phyloP scores from a whole-genome alignment of 1,139 yeast species.

The Suhomyces choctaworum region DNA sequence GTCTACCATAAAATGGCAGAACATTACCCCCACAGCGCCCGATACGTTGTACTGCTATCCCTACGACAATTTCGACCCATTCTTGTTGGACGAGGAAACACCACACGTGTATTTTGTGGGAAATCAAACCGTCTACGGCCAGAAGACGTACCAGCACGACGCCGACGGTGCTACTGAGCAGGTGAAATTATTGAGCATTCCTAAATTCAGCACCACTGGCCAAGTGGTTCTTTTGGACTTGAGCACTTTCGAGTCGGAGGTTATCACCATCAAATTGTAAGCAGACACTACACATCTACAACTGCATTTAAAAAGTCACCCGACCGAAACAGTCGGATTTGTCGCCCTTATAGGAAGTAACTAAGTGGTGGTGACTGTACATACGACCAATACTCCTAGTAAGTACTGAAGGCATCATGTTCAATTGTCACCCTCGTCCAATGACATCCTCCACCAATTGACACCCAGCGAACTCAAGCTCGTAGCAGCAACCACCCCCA shows the following conservation, averaged over 20 bases:
- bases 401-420: too few relatives aligned
- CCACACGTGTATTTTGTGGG: constrained; percentile 91
- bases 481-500: too few relatives aligned
- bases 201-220: constrained; percentile 66
- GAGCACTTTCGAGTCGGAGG: constrained; percentile 53
- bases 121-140: constrained; percentile 65
- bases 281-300: too few relatives aligned
- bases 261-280: constrained; percentile 25
- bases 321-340: too few relatives aligned
- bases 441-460: too few relatives aligned
- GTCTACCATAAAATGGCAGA: constrained; percentile 77
- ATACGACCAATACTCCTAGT: too few relatives aligned
- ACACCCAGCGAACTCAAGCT: too few relatives aligned
- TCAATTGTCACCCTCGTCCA: too few relatives aligned
- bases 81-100: constrained; percentile 60
- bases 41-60: constrained; percentile 94
- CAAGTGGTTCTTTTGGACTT: constrained; percentile 68
- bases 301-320: too few relatives aligned
- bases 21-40: constrained; percentile 92
- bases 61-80: constrained; percentile 77
- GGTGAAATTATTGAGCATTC: constrained; percentile 65
- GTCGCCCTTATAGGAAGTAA: too few relatives aligned
- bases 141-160: constrained; percentile 30
- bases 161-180: constrained; percentile 8
- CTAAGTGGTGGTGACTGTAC: too few relatives aligned